These are phyloP conservation scores for Knoxdaviesia proteae DNA, from an alignment of 2,329 filamentous ascomycete species.

Conservation along the genomic window DNA sequence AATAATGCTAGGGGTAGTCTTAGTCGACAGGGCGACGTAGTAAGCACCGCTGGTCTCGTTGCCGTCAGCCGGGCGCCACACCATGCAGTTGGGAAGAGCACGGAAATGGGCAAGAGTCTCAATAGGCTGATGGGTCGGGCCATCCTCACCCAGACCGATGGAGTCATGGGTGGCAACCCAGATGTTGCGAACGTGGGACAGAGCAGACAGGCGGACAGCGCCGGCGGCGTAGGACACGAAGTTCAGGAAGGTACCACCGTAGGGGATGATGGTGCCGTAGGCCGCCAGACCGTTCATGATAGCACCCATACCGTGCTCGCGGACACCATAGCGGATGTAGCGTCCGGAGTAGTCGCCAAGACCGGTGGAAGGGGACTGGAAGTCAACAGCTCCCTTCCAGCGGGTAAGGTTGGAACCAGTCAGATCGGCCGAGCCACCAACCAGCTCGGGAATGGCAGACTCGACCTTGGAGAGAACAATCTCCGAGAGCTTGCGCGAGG, in stretches of 20 bases:
- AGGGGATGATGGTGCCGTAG: constrained; percentile 88
- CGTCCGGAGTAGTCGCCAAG: constrained; percentile 82
- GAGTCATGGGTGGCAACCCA: constrained; percentile 98
- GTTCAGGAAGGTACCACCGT: constrained; percentile 94
- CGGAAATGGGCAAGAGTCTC: constrained; percentile 98
- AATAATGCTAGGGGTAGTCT: constrained; percentile 78
- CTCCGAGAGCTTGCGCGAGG: constrained; percentile 93
- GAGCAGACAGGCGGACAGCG: constrained; percentile 78
- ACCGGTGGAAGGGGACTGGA: constrained; percentile 72
- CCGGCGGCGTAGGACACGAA: constrained; percentile 97
- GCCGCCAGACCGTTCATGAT: constrained; percentile 90
- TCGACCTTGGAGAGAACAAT: constrained; percentile 78
- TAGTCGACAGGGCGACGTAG: constrained; percentile 81
- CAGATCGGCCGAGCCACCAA: constrained; percentile 93
- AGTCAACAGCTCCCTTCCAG: constrained; percentile 93
- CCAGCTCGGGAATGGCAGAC: constrained; percentile 62
- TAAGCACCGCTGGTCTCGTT: constrained; percentile 97
- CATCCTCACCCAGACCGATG: constrained; percentile 96
- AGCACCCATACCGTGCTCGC: constrained; percentile 80
- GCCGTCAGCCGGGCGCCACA: constrained; percentile 95
- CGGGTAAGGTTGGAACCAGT: constrained; percentile 97
- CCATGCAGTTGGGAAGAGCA: constrained; percentile 96
- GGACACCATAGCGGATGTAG: constrained; percentile 82
- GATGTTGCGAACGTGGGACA: constrained; percentile 79
- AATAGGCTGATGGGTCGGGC: constrained; percentile 96